Percentiles rank a stretch among this genome's conserved stretches.
These are phyloP conservation scores for Hortiboletus flavorubellus DNA, from an alignment of 768 basidiomycete genomes.

Conservation along the genomic window DNA sequence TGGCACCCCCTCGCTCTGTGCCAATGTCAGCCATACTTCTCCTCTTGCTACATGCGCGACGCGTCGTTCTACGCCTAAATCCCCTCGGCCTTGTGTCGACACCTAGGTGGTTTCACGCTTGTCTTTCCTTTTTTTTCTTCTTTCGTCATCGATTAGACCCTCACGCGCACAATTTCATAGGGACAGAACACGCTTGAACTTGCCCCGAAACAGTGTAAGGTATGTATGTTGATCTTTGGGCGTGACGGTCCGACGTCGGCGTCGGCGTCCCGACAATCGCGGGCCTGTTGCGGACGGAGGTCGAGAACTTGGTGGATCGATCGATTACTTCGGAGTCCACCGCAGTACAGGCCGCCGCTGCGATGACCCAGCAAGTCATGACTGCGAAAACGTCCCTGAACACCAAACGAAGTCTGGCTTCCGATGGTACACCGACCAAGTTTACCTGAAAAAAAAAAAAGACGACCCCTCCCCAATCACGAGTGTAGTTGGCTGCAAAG, in stretches of 20 bases:
- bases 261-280: background rate
- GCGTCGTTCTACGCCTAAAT: background rate
- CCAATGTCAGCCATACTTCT: background rate
- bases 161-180: background rate
- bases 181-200: background rate
- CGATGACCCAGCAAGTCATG: no score
- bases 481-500: background rate
- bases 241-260: background rate
- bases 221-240: background rate
- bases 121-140: background rate
- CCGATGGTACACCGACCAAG: background rate
- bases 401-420: background rate
- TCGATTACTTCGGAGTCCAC: no score
- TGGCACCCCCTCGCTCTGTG: background rate
- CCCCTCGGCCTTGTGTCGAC: background rate
- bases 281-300: background rate
- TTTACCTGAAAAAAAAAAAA: background rate
- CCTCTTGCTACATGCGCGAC: background rate
- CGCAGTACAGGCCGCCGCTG: no score
- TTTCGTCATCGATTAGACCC: background rate
- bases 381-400: no score
- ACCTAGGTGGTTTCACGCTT: background rate
- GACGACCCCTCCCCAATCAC: background rate
- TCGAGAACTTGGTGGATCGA: background rate
- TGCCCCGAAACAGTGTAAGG: background rate